Base-by-base conservation (phyloP, 345 rosid genomes). In the Rhodamnia argentea region DNA sequence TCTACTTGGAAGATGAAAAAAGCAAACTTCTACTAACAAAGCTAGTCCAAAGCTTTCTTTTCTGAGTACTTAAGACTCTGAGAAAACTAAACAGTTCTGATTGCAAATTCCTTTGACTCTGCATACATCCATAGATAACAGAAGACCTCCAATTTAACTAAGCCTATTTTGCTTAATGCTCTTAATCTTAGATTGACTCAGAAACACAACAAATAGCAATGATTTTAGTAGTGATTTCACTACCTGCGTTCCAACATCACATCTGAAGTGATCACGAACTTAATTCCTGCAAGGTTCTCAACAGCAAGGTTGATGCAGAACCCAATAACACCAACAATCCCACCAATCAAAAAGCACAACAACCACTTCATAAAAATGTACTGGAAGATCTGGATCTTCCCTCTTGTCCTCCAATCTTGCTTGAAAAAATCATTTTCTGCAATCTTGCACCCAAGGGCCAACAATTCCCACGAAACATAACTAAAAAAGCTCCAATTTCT, bases 401-500 rank as follows among this genome's bases (percentile, higher is more conserved):
- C 94, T 8, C 94, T 90, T 13, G 90, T 86, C 91, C 99, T 94
- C 98, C 99, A 97, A 64, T 96, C 99, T 87, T 95, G 98, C 89
- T 95, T 96, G 92, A 94, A 95, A 85, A 97, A 92, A 87, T 92
- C 98, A 89, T 97, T 97, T 92, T 97, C 93, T 82, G 94, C 95
- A 85, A 98, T 96, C 85, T 82, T 64, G 78, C 84, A 52, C 51
- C 82, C 42, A 86, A 83, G 44, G 52, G 86, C 60, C 55, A 47
- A 85, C 22, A 52, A 52, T 26, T 50, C 6, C n/a, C 52, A 32
- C 52, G 13, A 52, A 50, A n/a, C 11, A 20, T 70, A 32, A 70
- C 47, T 37, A 4, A 32, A 37, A 70, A 32, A 18, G 78, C 78
- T 70, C 24, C 78, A 70, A 70, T 18, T 32, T 70, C 18, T 70